phyloP scores from a whole-genome alignment of 169 alveolate species.

The Cryptosporidium xiaoi region DNA sequence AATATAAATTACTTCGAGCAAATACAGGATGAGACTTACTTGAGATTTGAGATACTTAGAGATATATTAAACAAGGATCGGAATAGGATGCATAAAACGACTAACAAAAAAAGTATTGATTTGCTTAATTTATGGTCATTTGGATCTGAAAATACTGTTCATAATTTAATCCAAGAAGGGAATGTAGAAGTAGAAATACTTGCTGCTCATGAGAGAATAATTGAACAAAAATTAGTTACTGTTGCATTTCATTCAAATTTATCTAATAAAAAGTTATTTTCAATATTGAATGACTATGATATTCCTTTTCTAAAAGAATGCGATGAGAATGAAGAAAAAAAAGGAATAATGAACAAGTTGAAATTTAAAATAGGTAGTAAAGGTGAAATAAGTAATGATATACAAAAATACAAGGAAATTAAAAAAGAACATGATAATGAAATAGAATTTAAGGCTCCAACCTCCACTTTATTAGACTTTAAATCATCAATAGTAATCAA shows the following conservation, averaged over 20 bases:
- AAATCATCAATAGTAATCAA: conserved; percentile 47
- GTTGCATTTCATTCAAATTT: conserved; percentile 35
- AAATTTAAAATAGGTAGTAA: too few relatives aligned
- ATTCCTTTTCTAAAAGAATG: conserved; percentile 25
- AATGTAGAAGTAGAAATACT: conserved; percentile 38
- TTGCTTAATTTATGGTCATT: conserved; percentile 29
- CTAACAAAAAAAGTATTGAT: conserved; percentile 29
- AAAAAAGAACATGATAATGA: conserved; percentile 9
- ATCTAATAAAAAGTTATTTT: conserved; percentile 30
- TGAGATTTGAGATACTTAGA: conserved; percentile 61
- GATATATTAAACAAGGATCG: conserved; percentile 22
- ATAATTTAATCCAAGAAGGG: conserved; percentile 40
- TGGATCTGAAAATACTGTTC: conserved; percentile 30
- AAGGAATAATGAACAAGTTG: neutral
- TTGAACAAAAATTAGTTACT: conserved; percentile 1
- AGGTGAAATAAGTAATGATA: neutral
- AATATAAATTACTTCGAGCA: conserved; percentile 21
- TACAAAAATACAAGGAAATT: neutral
- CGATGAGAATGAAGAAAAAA: neutral
- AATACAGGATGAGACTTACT: conserved; percentile 51
- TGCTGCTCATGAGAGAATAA: conserved; percentile 49
- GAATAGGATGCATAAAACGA: conserved; percentile 11
- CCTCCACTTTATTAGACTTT: conserved; percentile 4
- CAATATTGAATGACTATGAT: conserved; percentile 31
- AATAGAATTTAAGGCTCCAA: conserved; percentile 1